These are phyloP conservation scores for Talaromyces islandicus DNA, from an alignment of 2,329 filamentous ascomycete species.

Conservation along the genomic window DNA sequence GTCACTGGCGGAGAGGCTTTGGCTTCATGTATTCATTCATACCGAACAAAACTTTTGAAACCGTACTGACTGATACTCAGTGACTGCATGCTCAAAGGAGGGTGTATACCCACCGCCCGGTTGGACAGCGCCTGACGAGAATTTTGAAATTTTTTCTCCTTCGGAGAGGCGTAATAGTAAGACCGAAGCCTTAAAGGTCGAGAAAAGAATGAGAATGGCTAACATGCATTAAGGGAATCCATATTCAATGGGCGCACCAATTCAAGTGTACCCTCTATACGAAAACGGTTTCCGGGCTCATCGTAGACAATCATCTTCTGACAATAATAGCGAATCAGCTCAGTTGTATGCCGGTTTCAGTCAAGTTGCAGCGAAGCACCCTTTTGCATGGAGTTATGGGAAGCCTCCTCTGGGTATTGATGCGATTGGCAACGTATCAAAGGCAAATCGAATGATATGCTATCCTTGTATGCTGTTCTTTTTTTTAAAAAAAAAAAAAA, in stretches of 20 bases:
- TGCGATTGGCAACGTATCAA: constrained; percentile 48
- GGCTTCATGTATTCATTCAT: constrained; percentile 41
- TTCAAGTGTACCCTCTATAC: constrained; percentile 63
- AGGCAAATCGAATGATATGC: constrained; percentile 62
- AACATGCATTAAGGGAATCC: constrained; percentile 36
- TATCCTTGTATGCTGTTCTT: constrained; percentile 50
- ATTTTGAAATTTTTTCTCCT: constrained; percentile 47
- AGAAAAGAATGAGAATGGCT: neutral
- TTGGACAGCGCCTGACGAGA: constrained; percentile 50
- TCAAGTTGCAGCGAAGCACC: constrained; percentile 48
- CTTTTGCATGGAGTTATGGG: constrained; percentile 54
- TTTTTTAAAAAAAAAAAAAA: too few relatives aligned
- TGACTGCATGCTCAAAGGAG: constrained; percentile 48
- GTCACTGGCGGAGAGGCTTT: constrained; percentile 61
- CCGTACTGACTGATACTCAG: constrained; percentile 26
- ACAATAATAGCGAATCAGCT: constrained; percentile 56
- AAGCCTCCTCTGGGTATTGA: constrained; percentile 40
- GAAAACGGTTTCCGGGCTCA: constrained; percentile 59
- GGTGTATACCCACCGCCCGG: constrained; percentile 52
- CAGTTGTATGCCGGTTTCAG: constrained; percentile 58
- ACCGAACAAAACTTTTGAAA: neutral
- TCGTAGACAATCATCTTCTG: constrained; percentile 46
- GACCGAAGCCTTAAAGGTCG: neutral
- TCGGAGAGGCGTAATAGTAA: constrained; percentile 41
- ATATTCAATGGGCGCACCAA: constrained; percentile 57